These are phyloP conservation scores for Zygosaccharomyces lentus DNA, from an alignment of 805 yeast genomes.

Conservation along the genomic window DNA sequence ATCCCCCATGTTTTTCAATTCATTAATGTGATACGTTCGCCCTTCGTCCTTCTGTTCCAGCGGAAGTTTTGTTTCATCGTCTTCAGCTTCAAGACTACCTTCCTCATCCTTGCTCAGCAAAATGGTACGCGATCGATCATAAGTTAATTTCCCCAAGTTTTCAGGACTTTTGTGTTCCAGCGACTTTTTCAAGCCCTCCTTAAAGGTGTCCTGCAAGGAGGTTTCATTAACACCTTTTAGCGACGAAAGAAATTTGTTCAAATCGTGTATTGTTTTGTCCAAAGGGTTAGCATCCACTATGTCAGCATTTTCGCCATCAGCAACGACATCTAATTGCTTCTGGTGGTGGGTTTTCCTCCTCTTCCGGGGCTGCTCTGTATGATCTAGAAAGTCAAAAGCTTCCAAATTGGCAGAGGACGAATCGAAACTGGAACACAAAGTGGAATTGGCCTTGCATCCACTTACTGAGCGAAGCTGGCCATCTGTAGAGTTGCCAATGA, in stretches of 20 bases:
- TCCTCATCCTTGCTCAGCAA: conserved; percentile 15
- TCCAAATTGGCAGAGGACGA: conserved; percentile 9
- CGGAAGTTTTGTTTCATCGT: conserved; percentile 3
- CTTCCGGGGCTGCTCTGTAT: conserved; percentile 13
- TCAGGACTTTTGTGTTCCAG: conserved; percentile 1
- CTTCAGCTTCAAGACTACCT: conserved; percentile 11
- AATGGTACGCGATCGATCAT: conserved; percentile 25
- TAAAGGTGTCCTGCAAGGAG: conserved; percentile 9
- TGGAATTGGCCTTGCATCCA: not conserved
- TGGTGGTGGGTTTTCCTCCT: conserved; percentile 17
- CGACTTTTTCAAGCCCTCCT: conserved; percentile 8
- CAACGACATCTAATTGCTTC: not conserved
- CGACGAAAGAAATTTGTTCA: conserved; percentile 15
- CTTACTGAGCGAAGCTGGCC: not conserved
- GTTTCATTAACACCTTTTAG: conserved; percentile 7
- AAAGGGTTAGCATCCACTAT: conserved; percentile 3
- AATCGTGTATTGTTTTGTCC: conserved; percentile 13
- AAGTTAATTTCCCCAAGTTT: conserved; percentile 10
- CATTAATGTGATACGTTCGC: conserved; percentile 25
- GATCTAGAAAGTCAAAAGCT: conserved; percentile 26
- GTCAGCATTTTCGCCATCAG: not conserved
- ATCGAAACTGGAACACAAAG: conserved; percentile 1
- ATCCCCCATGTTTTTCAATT: conserved; percentile 35
- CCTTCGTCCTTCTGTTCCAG: conserved; percentile 5
- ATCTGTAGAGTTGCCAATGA: conserved; percentile 1